Base-by-base conservation (phyloP, 306 rosid genomes). In the Casuarina glauca region DNA sequence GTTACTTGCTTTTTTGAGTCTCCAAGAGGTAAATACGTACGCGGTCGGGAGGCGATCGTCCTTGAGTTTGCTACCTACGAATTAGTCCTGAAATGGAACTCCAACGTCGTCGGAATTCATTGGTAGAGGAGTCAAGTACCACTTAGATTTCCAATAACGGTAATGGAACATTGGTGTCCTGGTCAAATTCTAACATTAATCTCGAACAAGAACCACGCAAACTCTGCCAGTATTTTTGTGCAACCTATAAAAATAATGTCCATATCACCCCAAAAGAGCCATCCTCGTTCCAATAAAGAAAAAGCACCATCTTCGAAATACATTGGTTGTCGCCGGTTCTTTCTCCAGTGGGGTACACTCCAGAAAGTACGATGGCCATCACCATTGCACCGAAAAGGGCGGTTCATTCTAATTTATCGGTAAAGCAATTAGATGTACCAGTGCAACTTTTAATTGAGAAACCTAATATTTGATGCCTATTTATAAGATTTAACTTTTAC, bases 1-100 rank as follows among this genome's bases (percentile, higher is more conserved):
- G 88, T 91, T 58, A 76, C 88, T 60, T 26, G 32, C 52, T 64
- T 53, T 71, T 0, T 17, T 4, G n/a, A 12, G 20, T 17, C 64
- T 20, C 64, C 38, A 5, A 26, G 64, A 10, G 39, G 13, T 58
- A 58, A 58, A 13, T 58, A 58, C 39, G 16, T 58, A 7, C 64
- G 36, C 64, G 36, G 12, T 3, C 3, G 10, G 63, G 38, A 4
- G 32, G 32, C 32, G 32, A 26, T 26, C 32, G 32, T 57, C 35
- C 11, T 57, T 2, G 57, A 12, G 54, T 17, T 52, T 16, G 58
- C 20, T 16, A 11, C 19, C 7, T 9, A 5, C 26, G 32, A n/a
- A 55, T 12, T 53, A 26, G 32, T 26, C 32, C 32, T 26, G 32
- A 26, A 26, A 26, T 26, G 32, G 32, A 26, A 26, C 32, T 26